Evolutionary conservation across 2,329 filamentous ascomycete species (phyloP), one percentile per base, ranked within the genome.

Genomic region (Cadophora gregata): DNA sequence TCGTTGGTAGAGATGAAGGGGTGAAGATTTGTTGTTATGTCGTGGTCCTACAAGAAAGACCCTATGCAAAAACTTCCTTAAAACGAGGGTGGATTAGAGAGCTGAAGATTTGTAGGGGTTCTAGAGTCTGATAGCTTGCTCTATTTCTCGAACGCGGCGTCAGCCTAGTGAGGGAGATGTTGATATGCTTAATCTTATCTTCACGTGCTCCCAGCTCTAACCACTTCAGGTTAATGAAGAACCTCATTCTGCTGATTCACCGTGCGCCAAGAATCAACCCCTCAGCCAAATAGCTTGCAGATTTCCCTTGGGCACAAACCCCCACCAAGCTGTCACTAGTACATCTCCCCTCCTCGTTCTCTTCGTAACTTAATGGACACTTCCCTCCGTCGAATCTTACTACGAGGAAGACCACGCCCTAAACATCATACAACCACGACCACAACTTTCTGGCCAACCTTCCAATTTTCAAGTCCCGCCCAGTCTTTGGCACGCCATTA

Each of bases 401-500:
- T 53, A 36, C 59, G 47, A 25, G 42, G 21, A 38, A 27, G 47
- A 27, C 10, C 59, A 62, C 45, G 42, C 47, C 47, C 38, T 51
- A 38, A 42, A 48, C 4, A 10, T 38, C 45, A n/a, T 38, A 51
- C 59, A 25, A 47, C 16, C 36, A 19, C 8, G 4, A 24, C 25
- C 38, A 14, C 24, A 31, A 10, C 27, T 21, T 42, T 25, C 29
- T 62, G n/a, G 27, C 29, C 2, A 53, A 53, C 29, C 25, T 36
- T 9, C n/a, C 50, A 36, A 29, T 27, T 50, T 55, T 33, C 24
- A 12, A 21, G 21, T n/a, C 31, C 42, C 24, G 48, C 33, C 31
- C 61, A 31, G 33, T 24, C 19, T 45, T 38, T 47, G 25, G 59
- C 61, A 63, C 51, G 51, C 38, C 62, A 59, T 42, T 45, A 55